Conservation (phyloP, 768 basidiomycete genomes). For the Mrakia hoshinonis region DNA sequence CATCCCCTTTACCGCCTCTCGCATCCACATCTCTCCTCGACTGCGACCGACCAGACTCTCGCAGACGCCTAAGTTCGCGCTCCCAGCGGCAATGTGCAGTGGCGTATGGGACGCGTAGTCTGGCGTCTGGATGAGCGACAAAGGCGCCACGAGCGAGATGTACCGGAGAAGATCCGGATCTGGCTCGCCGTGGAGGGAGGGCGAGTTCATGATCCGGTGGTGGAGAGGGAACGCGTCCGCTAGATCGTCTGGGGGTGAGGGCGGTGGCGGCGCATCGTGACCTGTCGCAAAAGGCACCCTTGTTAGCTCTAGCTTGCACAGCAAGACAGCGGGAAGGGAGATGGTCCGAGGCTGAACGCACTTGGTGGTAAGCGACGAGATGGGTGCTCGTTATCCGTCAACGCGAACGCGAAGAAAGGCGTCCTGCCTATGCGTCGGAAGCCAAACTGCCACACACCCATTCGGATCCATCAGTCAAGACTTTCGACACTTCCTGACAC, state of each 20-base stretch:
- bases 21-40: background rate
- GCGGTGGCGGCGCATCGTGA: background rate
- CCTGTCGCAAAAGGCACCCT: background rate
- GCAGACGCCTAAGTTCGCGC: background rate
- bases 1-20: background rate
- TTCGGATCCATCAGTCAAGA: background rate
- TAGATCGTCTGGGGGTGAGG: background rate
- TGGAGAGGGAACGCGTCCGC: conserved; percentile 12
- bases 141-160: background rate
- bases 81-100: background rate
- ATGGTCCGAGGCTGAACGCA: background rate
- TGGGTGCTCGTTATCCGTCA: background rate
- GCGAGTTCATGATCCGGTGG: conserved; percentile 11
- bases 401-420: conserved; percentile 4
- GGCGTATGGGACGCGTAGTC: conserved; percentile 1
- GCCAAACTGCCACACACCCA: background rate
- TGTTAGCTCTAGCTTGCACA: background rate
- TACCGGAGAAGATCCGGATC: conserved; percentile 4
- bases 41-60: background rate
- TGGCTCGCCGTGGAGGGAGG: background rate
- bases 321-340: background rate
- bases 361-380: conserved; percentile 6
- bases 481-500: background rate
- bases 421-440: conserved; percentile 1
- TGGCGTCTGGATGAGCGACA: background rate